Conservation (phyloP, 208 protist species). For the Trypanosomatidae sp. region DNA sequence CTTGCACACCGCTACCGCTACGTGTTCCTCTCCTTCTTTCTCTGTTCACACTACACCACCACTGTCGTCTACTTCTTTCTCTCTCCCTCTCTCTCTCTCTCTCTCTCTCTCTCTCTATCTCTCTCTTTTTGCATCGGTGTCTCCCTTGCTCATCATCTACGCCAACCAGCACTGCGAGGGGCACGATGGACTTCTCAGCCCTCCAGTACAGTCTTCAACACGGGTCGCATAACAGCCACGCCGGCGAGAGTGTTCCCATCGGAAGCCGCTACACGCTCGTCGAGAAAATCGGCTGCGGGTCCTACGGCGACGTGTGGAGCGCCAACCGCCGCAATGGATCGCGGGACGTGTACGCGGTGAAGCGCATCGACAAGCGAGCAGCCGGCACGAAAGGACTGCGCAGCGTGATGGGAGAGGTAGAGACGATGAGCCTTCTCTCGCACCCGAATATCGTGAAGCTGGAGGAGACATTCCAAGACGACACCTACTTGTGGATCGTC, state of each 20-base stretch:
- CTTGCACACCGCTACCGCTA: no score
- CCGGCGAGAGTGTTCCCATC: constrained; percentile 23
- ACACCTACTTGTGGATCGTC: constrained; percentile 82
- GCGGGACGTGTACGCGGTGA: constrained; percentile 82
- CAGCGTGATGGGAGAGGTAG: constrained; percentile 86
- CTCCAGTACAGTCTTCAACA: constrained; percentile 62
- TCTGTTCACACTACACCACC: not conserved
- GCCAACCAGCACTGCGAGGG: no score
- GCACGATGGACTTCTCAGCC: constrained; percentile 74
- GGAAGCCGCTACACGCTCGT: constrained; percentile 57
- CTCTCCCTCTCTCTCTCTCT: not conserved
- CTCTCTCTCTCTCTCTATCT: constrained; percentile 7
- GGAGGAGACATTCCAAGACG: constrained; percentile 86
- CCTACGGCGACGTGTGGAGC: constrained; percentile 84
- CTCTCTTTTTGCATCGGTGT: no score
- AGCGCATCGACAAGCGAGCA: constrained; percentile 87
- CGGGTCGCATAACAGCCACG: constrained; percentile 13
- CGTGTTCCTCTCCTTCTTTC: no score
- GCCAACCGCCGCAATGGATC: no score
- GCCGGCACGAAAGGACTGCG: constrained; percentile 66
- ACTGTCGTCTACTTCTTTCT: constrained; percentile 5
- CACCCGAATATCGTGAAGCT: constrained; percentile 92
- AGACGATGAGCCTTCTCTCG: constrained; percentile 89
- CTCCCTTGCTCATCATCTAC: no score
- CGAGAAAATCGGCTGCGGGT: constrained; percentile 77